These are phyloP conservation scores for Diversispora eburnea DNA, from an alignment of 192 early-diverging fungal genomes.

Conservation along the genomic window DNA sequence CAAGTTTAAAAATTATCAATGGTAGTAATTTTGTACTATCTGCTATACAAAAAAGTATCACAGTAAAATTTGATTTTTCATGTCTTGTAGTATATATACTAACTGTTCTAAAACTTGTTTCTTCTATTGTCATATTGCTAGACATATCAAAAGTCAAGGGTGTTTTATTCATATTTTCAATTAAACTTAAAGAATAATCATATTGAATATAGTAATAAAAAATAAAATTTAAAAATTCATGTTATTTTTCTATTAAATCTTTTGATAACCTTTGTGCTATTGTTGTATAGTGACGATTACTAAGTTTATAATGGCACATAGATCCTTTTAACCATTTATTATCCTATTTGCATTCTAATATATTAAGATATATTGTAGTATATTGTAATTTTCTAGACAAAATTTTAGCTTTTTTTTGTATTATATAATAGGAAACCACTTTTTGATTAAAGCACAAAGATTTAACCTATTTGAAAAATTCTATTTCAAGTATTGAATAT, in stretches of 20 bases:
- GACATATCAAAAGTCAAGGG: constrained; percentile 6
- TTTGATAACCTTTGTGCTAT: not conserved
- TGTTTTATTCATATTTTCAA: constrained; percentile 21
- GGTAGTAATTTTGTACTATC: constrained; percentile 8
- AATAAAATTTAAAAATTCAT: constrained; percentile 19
- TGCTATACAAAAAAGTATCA: constrained; percentile 2
- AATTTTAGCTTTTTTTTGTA: too few relatives aligned
- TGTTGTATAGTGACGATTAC: too few relatives aligned
- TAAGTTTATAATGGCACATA: not conserved
- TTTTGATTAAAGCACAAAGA: too few relatives aligned
- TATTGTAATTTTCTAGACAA: too few relatives aligned
- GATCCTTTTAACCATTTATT: not conserved
- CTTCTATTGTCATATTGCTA: not conserved
- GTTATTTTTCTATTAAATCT: not conserved
- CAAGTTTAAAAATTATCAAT: constrained; percentile 3
- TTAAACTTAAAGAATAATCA: not conserved
- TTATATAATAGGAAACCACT: too few relatives aligned
- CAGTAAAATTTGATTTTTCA: constrained; percentile 1
- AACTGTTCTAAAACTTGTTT: not conserved
- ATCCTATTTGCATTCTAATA: not conserved
- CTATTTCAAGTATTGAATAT: too few relatives aligned
- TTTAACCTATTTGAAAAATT: too few relatives aligned
- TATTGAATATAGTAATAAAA: too few relatives aligned
- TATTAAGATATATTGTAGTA: not conserved
- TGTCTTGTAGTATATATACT: constrained; percentile 15